Percentiles rank a stretch among this genome's conserved stretches.
Conservation (phyloP, 345 rosid genomes). For the Hibiscus mutabilis region DNA sequence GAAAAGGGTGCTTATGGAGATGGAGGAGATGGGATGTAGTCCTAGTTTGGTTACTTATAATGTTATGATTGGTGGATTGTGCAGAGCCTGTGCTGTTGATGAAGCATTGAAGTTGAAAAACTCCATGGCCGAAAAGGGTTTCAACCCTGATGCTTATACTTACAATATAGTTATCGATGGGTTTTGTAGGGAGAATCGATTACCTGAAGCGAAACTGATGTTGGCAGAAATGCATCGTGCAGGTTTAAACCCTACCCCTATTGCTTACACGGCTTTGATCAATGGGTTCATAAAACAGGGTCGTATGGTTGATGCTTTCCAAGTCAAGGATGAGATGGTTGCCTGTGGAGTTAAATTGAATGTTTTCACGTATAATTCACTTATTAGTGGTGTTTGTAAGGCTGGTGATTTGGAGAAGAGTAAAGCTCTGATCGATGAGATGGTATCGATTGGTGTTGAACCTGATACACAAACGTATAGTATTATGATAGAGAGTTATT, state of each 20-base stretch:
- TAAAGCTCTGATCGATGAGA: slow-evolving; percentile 49
- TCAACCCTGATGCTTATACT: slow-evolving; percentile 34
- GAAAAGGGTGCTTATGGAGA: slow-evolving; percentile 34
- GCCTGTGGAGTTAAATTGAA: slow-evolving; percentile 34
- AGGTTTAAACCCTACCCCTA: slow-evolving; percentile 38
- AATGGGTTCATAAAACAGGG: slow-evolving; percentile 59
- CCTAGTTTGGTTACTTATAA: slow-evolving; percentile 43
- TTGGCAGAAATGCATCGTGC: slow-evolving; percentile 43
- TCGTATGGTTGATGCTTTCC: slow-evolving; percentile 41
- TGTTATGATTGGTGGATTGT: slow-evolving; percentile 47
- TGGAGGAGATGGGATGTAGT: slow-evolving; percentile 40
- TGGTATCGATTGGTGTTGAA: slow-evolving; percentile 35
- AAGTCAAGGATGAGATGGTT: slow-evolving; percentile 54
- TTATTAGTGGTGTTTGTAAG: slow-evolving; percentile 45
- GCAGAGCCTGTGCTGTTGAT: slow-evolving; percentile 46
- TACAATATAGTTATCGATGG: slow-evolving; percentile 44
- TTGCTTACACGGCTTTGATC: slow-evolving; percentile 45
- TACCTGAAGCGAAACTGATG: slow-evolving; percentile 44
- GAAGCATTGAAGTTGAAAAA: slow-evolving; percentile 50
- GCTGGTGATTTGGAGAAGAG: slow-evolving; percentile 65
- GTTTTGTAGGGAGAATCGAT: slow-evolving; percentile 47
- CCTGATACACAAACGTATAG: slow-evolving; percentile 60
- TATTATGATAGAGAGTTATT: slow-evolving; percentile 55
- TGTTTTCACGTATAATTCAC: slow-evolving; percentile 40
- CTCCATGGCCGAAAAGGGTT: slow-evolving; percentile 44